phyloP scores from a whole-genome alignment of 2,329 filamentous ascomycete species.

The Periconia sp. region DNA sequence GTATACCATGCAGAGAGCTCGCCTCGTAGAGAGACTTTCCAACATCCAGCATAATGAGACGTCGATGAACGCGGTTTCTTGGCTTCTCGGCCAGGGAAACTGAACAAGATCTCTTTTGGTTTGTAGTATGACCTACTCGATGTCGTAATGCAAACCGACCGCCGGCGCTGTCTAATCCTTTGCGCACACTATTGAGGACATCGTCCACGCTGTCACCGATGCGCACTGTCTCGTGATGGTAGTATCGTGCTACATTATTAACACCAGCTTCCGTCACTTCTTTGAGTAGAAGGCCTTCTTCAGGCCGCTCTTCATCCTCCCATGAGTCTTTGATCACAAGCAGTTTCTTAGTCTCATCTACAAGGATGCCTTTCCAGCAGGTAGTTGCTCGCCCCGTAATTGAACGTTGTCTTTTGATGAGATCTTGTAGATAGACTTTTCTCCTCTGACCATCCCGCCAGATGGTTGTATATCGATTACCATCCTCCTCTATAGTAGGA shows the following conservation, averaged over 20 bases:
- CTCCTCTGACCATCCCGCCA: conserved; percentile 1
- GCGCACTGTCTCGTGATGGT: conserved; percentile 13
- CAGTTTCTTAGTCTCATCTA: background rate
- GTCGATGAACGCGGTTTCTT: conserved; percentile 48
- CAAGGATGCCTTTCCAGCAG: conserved; percentile 3
- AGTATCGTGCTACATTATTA: conserved; percentile 18
- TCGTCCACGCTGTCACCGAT: conserved; percentile 10
- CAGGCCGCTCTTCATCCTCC: conserved; percentile 6
- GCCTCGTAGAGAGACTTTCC: conserved; percentile 51
- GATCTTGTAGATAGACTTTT: background rate
- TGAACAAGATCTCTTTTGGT: conserved; percentile 15
- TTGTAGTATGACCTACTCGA: conserved; percentile 8
- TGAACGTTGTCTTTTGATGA: conserved; percentile 7
- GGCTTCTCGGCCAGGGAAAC: conserved; percentile 13
- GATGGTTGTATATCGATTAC: conserved; percentile 3
- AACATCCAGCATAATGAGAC: conserved; percentile 50
- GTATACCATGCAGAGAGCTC: conserved; percentile 36
- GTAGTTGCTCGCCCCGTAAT: conserved; percentile 4
- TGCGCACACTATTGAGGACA: conserved; percentile 11
- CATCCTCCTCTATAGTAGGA: conserved; percentile 45
- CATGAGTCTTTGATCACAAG: conserved; percentile 8
- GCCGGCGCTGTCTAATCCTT: conserved; percentile 8
- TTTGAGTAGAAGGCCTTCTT: conserved; percentile 6
- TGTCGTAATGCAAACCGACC: conserved; percentile 10
- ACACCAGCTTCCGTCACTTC: conserved; percentile 10